A percentile compares a stretch with the other conserved stretches of the same genome.
phyloP scores from a whole-genome alignment of 805 yeast species.

The Brettanomyces sp. region DNA sequence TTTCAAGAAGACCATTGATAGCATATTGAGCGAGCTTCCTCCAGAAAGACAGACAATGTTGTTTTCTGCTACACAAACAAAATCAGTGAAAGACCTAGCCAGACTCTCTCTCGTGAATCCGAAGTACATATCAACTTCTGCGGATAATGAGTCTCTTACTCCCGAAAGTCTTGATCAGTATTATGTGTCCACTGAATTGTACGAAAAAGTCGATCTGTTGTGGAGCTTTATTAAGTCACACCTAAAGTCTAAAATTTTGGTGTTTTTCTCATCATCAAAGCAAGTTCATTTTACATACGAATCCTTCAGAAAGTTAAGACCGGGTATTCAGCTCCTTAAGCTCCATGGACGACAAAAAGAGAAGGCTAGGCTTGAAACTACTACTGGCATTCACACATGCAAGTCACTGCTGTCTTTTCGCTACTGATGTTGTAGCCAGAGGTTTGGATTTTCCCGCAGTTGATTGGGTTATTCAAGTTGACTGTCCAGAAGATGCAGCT shows the following conservation, averaged over 20 bases:
- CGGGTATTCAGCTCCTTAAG: conserved; percentile 82
- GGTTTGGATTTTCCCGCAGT: conserved; percentile 90
- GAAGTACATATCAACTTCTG: conserved; percentile 40
- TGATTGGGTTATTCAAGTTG: conserved; percentile 91
- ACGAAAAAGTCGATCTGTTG: conserved; percentile 75
- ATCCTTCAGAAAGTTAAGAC: conserved; percentile 76
- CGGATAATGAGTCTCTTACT: conserved; percentile 30
- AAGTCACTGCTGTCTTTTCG: conserved; percentile 72
- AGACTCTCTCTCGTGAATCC: conserved; percentile 65
- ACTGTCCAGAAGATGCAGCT: conserved; percentile 83
- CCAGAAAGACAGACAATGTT: conserved; percentile 73
- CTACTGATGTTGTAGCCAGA: conserved; percentile 87
- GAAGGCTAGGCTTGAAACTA: conserved; percentile 77
- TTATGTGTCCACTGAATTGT: conserved; percentile 60
- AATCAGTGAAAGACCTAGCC: conserved; percentile 73
- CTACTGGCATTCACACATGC: conserved; percentile 69
- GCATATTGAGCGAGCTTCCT: conserved; percentile 69
- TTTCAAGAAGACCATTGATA: conserved; percentile 73
- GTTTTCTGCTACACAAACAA: conserved; percentile 86
- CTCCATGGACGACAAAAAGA: conserved; percentile 87
- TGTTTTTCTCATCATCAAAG: conserved; percentile 78
- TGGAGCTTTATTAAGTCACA: conserved; percentile 85
- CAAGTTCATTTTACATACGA: conserved; percentile 89
- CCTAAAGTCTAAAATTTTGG: conserved; percentile 68
- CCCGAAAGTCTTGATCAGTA: conserved; percentile 84